Evolutionary conservation across 2,329 filamentous ascomycete genomes (phyloP).

Genomic region (Dothistroma septosporum): DNA sequence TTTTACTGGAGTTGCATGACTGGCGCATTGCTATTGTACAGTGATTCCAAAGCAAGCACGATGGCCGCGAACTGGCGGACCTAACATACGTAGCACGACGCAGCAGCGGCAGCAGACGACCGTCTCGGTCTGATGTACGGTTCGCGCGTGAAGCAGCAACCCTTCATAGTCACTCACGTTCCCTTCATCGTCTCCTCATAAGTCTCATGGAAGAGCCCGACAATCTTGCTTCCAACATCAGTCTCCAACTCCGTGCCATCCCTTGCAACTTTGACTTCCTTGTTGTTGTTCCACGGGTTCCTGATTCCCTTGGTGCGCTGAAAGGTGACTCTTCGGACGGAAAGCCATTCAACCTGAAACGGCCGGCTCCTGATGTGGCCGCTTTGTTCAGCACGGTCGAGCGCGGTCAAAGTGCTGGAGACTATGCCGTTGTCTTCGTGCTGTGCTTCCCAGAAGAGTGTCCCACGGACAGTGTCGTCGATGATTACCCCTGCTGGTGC

Average conservation of each 20-base stretch:
- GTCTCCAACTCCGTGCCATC: constrained; percentile 93
- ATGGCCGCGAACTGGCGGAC: too few relatives aligned
- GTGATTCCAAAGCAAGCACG: too few relatives aligned
- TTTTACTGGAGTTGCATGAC: too few relatives aligned
- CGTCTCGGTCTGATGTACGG: not conserved
- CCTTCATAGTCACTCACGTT: not conserved
- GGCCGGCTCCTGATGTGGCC: constrained; percentile 77
- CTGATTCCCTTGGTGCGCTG: constrained; percentile 79
- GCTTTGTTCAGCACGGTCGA: constrained; percentile 29
- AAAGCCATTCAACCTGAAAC: constrained; percentile 86
- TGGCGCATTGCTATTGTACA: too few relatives aligned
- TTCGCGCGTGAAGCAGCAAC: not conserved
- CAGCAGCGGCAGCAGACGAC: not conserved
- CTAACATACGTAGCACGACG: not conserved
- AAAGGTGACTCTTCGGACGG: constrained; percentile 76
- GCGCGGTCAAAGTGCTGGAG: not conserved
- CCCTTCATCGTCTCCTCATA: constrained; percentile 1
- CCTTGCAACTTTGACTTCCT: constrained; percentile 91
- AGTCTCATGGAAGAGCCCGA: constrained; percentile 61
- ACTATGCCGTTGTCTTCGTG: constrained; percentile 34
- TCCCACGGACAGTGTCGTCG: constrained; percentile 83
- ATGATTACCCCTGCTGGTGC: constrained; percentile 82
- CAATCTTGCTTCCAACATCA: constrained; percentile 66
- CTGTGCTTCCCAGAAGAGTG: constrained; percentile 94
- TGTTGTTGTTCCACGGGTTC: constrained; percentile 91